Conservation (phyloP, 768 basidiomycete species). For the Mycena galopus region DNA sequence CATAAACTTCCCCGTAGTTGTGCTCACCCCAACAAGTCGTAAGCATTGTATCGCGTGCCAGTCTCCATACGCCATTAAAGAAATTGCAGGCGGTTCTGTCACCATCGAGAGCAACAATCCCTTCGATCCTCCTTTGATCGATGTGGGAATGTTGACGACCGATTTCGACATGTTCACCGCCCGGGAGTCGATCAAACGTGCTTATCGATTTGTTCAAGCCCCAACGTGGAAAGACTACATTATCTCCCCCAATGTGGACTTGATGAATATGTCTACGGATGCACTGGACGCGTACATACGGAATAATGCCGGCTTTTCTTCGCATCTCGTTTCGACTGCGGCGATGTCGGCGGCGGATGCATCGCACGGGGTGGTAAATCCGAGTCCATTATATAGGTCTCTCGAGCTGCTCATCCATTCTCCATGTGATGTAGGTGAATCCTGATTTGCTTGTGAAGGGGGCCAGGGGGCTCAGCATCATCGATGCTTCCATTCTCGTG, state of each 20-base stretch:
- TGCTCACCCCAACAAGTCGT: background rate
- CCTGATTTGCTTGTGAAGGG: background rate
- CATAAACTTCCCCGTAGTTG: background rate
- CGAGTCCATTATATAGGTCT: slow-evolving; percentile 13
- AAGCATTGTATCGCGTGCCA: background rate
- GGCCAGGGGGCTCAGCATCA: background rate
- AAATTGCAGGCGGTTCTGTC: background rate
- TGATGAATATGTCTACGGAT: background rate
- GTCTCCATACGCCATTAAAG: no score
- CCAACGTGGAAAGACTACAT: background rate
- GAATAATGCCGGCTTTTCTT: slow-evolving; percentile 35
- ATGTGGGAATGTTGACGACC: slow-evolving; percentile 1
- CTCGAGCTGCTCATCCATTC: background rate
- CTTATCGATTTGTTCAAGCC: background rate
- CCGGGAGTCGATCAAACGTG: background rate
- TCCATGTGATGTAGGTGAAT: background rate
- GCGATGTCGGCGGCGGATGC: slow-evolving; percentile 30
- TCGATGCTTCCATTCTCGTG: background rate
- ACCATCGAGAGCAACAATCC: background rate
- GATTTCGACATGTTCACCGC: background rate
- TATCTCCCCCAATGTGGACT: background rate
- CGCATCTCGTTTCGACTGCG: slow-evolving; percentile 1
- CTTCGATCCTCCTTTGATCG: slow-evolving; percentile 21
- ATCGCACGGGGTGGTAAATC: slow-evolving; percentile 46
- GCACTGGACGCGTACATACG: slow-evolving; percentile 37